A percentile compares a stretch with the other conserved stretches of the same genome.
Conservation (phyloP, 2,329 filamentous ascomycete genomes). For the Bimuria novae-zelandiae region DNA sequence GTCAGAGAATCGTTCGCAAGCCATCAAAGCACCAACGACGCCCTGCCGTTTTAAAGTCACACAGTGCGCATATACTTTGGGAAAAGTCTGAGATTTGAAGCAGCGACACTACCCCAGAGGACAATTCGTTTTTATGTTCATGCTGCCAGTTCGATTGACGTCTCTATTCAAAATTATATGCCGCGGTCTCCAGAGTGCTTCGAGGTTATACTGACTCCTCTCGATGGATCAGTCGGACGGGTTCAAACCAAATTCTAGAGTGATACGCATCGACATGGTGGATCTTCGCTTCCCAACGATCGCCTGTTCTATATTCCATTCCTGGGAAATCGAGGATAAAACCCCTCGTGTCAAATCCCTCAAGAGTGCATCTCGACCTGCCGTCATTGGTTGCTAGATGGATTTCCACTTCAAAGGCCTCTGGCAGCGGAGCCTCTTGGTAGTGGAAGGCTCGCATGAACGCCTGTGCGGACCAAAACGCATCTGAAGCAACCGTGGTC, state of each 20-base stretch:
- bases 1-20: not conserved
- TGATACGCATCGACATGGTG: constrained; percentile 43
- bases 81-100: no score
- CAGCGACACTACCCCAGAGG: not conserved
- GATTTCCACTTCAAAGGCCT: constrained; percentile 48
- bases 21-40: constrained; percentile 1
- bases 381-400: constrained; percentile 2
- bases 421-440: constrained; percentile 56
- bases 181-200: not conserved
- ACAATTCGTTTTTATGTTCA: no score
- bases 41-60: constrained; percentile 6
- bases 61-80: no score
- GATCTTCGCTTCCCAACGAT: constrained; percentile 54
- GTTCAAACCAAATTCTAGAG: constrained; percentile 35
- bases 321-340: constrained; percentile 11
- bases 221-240: constrained; percentile 46
- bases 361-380: constrained; percentile 21
- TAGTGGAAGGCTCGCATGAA: constrained; percentile 64
- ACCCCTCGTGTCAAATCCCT: constrained; percentile 22
- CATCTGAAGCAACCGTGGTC: constrained; percentile 41
- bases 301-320: constrained; percentile 40
- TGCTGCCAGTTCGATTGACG: no score
- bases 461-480: constrained; percentile 58
- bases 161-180: not conserved
- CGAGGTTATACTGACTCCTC: constrained; percentile 4